Base-by-base conservation (phyloP, 2,329 filamentous ascomycete species). In the Calonectria honghensis region DNA sequence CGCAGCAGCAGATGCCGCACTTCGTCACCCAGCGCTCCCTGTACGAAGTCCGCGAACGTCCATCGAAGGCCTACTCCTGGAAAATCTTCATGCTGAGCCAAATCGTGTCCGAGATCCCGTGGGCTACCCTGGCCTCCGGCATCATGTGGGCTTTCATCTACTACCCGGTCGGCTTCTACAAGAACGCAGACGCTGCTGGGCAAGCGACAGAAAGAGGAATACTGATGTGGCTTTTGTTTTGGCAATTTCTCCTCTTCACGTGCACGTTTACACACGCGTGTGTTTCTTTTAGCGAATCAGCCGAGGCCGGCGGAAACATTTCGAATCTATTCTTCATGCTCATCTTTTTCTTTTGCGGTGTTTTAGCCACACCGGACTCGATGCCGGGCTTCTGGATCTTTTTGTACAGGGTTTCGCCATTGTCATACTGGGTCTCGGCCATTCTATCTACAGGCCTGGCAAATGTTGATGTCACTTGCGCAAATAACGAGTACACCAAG, bases 21-120 rank as follows among this genome's bases (percentile, higher is more conserved):
- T 97, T 97, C 79, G 93, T 96, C 78, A 91, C 93, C 24, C 94
- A 96, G 81, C 91, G 95, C 61, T 91, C 93, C 14, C 88, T 97
- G 0, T 97, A 96, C 85, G 95, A 97, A 85, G 94, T 94, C 24
- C 94, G 94, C 65, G 95, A 97, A 85, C 91, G 95, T 1, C 95
- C 95, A 0, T 94, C 93, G 61, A 96, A 96, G 85, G 91, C 94
- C 0, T 97, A 97, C 85, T 92, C 91, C 69, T 97, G 95, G 95
- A 92, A 93, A 80, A 91, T 94, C 6, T 97, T 97, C 82, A 94
- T 97, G 88, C 87, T 96, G 18, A 92, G 93, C 73, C 94, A 96
- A 83, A 94, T 98, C 76, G 85, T 95, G n/a, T 94, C 96, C 74
- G 96, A 98, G 83, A 86, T 98, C 1, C 94, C 95, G 0, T 98